Base-by-base conservation (phyloP, 1,284 basidiomycete genomes). In the Rhodotorula glutinis region DNA sequence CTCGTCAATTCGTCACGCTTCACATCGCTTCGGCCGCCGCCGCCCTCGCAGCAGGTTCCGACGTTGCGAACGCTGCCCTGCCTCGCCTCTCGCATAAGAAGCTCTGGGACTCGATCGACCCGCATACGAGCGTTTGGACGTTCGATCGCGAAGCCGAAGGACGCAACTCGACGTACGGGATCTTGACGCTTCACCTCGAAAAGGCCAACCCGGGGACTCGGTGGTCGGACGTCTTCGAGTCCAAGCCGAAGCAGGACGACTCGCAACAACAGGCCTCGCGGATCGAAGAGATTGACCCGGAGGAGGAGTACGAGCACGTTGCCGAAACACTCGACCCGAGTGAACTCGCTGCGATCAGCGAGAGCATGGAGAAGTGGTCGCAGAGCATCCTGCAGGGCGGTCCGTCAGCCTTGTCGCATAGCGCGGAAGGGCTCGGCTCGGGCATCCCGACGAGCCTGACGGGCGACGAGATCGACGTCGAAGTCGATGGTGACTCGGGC, bases 281-380 rank as follows among this genome's bases (percentile, higher is more conserved):
- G 58, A 66, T 71, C 19, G 43, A 51, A 33, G 72, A 68, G 49
- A 25, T 71, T 52, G 66, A 69, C 17, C 63, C 66, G 8, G 63
- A 73, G 49, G 21, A 52, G 19, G 72, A 68, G 33, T 74, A 77
- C 44, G 75, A 77, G 17, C 89, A 92, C 56, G 91, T 97, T 1
- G 86, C 88, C 0, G 95, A 98, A 80, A 94, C 91, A 9, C 81
- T 97, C 61, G 89, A 93, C 73, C 87, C 91, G 1, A 88, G 87
- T 0, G 88, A 92, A 74, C 83, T 96, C 23, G 85, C 85, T 74
- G 80, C 82, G 17, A 89, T 96, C 72, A 84, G 89, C 25, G 90
- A 93, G 75, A 81, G 86, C 9, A 80, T 93, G 60, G 90, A 92
- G 76, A 92, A 93, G 79, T 93, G 90, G 79, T 92, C 91, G 0